phyloP scores from a whole-genome alignment of 1,284 basidiomycete genomes.

The Apiotrichum siamense region DNA sequence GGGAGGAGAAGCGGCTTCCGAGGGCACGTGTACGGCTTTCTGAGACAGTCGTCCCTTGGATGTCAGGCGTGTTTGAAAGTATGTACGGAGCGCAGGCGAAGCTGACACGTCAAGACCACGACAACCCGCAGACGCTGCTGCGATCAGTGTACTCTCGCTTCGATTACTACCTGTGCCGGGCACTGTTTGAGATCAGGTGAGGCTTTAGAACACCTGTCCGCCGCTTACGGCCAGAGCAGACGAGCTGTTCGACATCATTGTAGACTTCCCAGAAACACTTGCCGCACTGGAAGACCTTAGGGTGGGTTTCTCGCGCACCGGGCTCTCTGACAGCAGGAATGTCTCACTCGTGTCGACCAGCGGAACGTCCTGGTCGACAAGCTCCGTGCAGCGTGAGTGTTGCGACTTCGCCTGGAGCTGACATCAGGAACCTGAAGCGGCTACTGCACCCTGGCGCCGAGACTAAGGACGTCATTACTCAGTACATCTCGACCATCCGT shows the following conservation, averaged over 20 bases:
- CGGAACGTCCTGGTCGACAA: constrained; percentile 40
- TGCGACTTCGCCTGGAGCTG: not conserved
- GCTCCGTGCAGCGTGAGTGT: constrained; percentile 38
- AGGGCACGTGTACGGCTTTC: constrained; percentile 67
- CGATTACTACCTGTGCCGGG: constrained; percentile 85
- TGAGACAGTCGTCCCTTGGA: constrained; percentile 71
- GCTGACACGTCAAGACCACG: constrained; percentile 16
- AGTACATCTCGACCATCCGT: constrained; percentile 93
- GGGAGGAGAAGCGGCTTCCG: constrained; percentile 62
- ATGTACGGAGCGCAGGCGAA: constrained; percentile 1
- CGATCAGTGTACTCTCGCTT: constrained; percentile 77
- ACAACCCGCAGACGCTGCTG: constrained; percentile 51
- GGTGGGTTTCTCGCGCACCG: constrained; percentile 43
- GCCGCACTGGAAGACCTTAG: constrained; percentile 83
- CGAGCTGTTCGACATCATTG: constrained; percentile 93
- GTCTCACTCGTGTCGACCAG: constrained; percentile 39
- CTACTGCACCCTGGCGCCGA: constrained; percentile 94
- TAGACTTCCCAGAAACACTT: constrained; percentile 82
- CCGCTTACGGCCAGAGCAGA: constrained; percentile 54
- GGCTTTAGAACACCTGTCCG: not conserved
- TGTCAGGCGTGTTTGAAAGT: constrained; percentile 65
- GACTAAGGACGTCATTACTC: constrained; percentile 81
- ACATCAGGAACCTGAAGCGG: constrained; percentile 67
- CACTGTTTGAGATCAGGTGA: constrained; percentile 74
- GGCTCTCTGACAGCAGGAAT: constrained; percentile 24